Evolutionary conservation across 768 basidiomycete species (phyloP).

Genomic region (Cantharellus cinnabarinus): DNA sequence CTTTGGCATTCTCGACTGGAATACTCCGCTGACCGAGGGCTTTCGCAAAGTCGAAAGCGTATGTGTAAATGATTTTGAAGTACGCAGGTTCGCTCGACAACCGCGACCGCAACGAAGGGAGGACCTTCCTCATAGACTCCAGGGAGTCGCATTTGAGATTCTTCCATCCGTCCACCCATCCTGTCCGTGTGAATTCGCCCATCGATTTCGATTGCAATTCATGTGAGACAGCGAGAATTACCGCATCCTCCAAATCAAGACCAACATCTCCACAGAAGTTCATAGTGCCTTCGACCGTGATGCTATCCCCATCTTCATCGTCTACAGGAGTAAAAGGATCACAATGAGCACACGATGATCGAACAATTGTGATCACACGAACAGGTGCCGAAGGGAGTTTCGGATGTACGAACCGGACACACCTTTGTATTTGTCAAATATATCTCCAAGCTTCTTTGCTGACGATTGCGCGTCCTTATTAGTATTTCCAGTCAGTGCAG

Average conservation of each 20-base stretch:
- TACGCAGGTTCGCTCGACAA: conserved; percentile 45
- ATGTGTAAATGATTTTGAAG: conserved; percentile 59
- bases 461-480: background rate
- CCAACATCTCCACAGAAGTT: conserved; percentile 47
- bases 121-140: conserved; percentile 32
- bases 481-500: background rate
- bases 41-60: conserved; percentile 64
- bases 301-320: conserved; percentile 41
- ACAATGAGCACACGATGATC: background rate
- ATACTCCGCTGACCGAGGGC: conserved; percentile 62
- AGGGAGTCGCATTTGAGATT: conserved; percentile 48
- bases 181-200: conserved; percentile 47
- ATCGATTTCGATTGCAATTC: conserved; percentile 58
- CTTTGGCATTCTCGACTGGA: conserved; percentile 43
- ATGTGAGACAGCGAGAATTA: conserved; percentile 60
- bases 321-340: background rate
- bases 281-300: conserved; percentile 64
- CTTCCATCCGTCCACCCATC: conserved; percentile 74
- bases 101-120: conserved; percentile 34
- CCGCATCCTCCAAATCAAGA: conserved; percentile 62
- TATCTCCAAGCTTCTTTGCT: conserved; percentile 25
- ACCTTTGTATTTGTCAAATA: conserved; percentile 61
- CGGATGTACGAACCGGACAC: background rate
- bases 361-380: background rate
- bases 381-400: no score